A percentile compares a stretch with the other conserved stretches of the same genome.
These are phyloP conservation scores for Verticillium dahliae DNA, from an alignment of 2,329 filamentous ascomycete species.

Conservation along the genomic window DNA sequence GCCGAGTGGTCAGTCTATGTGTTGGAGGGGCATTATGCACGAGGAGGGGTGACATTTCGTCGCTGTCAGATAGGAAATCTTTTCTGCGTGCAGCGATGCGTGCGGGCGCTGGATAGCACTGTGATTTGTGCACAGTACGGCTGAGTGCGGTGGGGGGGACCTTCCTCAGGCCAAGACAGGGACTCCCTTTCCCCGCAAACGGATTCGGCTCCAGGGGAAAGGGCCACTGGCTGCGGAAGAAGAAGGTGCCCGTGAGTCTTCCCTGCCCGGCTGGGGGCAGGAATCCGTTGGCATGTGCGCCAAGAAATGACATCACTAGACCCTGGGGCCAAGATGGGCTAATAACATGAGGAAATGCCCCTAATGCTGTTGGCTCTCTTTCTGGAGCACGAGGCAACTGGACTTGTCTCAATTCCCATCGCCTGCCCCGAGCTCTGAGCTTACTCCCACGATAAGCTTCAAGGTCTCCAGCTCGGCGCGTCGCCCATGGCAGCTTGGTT, in stretches of 20 bases:
- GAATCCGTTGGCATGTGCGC: neutral
- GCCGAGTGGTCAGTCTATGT: neutral
- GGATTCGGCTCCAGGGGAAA: neutral
- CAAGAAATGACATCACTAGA: slow-evolving; percentile 3
- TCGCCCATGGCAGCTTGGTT: neutral
- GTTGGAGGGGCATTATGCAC: neutral
- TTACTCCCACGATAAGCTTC: neutral
- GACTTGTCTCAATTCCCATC: neutral
- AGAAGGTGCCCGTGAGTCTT: neutral
- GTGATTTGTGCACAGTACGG: neutral
- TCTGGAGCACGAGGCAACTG: neutral
- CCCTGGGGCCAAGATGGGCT: slow-evolving; percentile 1
- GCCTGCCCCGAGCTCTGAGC: neutral
- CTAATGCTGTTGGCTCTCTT: neutral
- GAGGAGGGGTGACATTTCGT: neutral
- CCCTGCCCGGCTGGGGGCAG: neutral
- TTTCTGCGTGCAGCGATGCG: neutral
- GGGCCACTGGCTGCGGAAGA: neutral
- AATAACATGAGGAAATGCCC: neutral
- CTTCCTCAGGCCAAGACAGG: neutral
- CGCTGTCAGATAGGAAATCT: neutral
- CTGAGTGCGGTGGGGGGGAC: neutral
- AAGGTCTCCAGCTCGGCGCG: neutral
- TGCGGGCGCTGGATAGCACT: slow-evolving; percentile 1
- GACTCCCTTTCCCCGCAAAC: neutral